Conservation (phyloP, 768 basidiomycete species). For the Kwoniella bestiolae region DNA sequence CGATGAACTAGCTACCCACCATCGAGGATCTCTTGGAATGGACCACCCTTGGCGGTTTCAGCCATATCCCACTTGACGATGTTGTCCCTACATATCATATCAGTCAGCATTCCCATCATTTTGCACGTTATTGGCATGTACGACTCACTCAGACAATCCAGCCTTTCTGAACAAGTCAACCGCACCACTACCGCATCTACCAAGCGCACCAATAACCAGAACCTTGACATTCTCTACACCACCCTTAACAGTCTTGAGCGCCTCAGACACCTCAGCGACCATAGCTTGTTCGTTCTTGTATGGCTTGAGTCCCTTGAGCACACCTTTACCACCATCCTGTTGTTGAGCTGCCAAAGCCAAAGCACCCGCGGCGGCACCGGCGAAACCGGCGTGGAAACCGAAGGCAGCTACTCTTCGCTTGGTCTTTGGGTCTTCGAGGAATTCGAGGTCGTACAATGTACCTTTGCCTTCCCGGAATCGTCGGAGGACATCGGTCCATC, state of each 20-base stretch:
- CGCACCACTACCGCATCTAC: conserved; percentile 91
- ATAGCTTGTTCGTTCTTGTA: conserved; percentile 83
- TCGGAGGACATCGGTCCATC: conserved; percentile 82
- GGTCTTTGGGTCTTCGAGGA: conserved; percentile 79
- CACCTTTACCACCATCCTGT: conserved; percentile 61
- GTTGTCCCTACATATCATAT: conserved; percentile 87
- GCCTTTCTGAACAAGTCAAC: conserved; percentile 95
- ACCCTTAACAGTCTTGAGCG: conserved; percentile 64
- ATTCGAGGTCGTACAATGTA: conserved; percentile 92
- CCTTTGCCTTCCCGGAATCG: conserved; percentile 82
- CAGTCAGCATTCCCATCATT: too few relatives aligned
- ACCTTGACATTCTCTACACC: conserved; percentile 66
- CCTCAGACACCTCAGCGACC: conserved; percentile 71
- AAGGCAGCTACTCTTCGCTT: conserved; percentile 91
- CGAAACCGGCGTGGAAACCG: conserved; percentile 97
- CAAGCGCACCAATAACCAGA: conserved; percentile 93
- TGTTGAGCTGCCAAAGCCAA: conserved; percentile 75
- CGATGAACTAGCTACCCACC: conserved; percentile 48
- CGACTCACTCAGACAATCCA: conserved; percentile 90
- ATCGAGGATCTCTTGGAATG: conserved; percentile 91
- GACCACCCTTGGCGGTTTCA: conserved; percentile 95
- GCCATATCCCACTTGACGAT: conserved; percentile 97
- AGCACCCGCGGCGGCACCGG: conserved; percentile 83
- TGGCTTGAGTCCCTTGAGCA: conserved; percentile 72
- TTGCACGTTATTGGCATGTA: too few relatives aligned